Conservation (phyloP, 192 early-diverging fungal species). For the Umbelopsis sp. region DNA sequence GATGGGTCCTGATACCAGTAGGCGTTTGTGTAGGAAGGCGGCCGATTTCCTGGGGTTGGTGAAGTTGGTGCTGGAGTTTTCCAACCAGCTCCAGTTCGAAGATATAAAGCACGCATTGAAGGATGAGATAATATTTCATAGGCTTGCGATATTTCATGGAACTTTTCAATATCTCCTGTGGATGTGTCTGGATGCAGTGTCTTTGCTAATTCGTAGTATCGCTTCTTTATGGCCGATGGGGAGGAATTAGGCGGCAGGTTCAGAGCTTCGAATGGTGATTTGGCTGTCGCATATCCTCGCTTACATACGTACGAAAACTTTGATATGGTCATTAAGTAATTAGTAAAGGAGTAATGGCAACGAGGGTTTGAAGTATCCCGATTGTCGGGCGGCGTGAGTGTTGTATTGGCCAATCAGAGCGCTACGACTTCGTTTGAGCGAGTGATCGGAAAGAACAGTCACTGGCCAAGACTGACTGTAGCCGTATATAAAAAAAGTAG, state of each 20-base stretch:
- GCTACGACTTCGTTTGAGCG: not conserved
- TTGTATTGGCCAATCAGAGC: too few relatives aligned
- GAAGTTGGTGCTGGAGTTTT: slow-evolving; percentile 15
- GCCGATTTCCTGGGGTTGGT: slow-evolving; percentile 5
- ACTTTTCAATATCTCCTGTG: slow-evolving; percentile 12
- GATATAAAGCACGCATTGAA: slow-evolving; percentile 20
- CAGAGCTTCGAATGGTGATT: slow-evolving; percentile 32
- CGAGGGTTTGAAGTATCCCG: too few relatives aligned
- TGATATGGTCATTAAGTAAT: not conserved
- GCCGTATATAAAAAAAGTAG: not conserved
- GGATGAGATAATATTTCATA: slow-evolving; percentile 34
- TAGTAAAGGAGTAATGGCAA: not conserved
- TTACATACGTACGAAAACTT: not conserved
- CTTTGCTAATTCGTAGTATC: slow-evolving; percentile 38
- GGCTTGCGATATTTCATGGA: slow-evolving; percentile 31
- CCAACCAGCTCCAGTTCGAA: slow-evolving; percentile 33
- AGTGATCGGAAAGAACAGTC: not conserved
- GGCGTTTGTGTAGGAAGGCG: slow-evolving; percentile 12
- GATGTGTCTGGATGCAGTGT: slow-evolving; percentile 34
- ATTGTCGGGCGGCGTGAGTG: too few relatives aligned
- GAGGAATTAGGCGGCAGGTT: slow-evolving; percentile 21
- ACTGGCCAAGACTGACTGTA: not conserved
- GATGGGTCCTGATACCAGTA: slow-evolving; percentile 20
- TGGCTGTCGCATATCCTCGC: slow-evolving; percentile 2
- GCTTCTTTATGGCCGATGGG: slow-evolving; percentile 25